Evolutionary conservation across 805 yeast genomes (phyloP).

Genomic region (Kazachstania kunashirensis): DNA sequence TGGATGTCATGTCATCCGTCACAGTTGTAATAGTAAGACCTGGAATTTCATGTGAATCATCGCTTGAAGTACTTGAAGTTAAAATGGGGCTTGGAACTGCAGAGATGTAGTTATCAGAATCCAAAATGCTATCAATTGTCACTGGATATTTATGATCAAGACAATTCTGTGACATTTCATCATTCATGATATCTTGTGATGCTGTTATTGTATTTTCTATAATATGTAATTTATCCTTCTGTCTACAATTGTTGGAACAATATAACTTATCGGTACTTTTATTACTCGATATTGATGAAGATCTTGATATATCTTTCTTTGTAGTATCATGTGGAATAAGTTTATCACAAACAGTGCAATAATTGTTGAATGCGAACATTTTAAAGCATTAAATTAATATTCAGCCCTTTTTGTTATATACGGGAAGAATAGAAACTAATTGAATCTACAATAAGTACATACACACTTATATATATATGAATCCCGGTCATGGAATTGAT

Average conservation of each 20-base stretch:
- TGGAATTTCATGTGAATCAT: not conserved
- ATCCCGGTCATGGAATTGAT: no score
- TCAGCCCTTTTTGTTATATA: no score
- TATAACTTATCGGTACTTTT: slow-evolving; percentile 12
- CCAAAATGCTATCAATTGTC: no score
- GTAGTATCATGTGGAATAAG: slow-evolving; percentile 9
- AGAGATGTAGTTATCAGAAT: not conserved
- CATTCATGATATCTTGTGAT: not conserved
- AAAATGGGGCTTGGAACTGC: not conserved
- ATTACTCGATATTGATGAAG: slow-evolving; percentile 1
- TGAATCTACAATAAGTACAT: no score
- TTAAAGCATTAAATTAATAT: no score
- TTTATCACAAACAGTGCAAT: slow-evolving; percentile 47
- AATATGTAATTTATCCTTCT: slow-evolving; percentile 9
- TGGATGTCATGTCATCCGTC: slow-evolving; percentile 3
- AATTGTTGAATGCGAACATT: slow-evolving; percentile 38
- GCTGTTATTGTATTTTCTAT: not conserved
- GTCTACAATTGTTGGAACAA: slow-evolving; percentile 21
- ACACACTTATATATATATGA: no score
- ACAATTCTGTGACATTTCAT: no score
- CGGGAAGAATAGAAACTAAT: no score
- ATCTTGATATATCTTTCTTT: not conserved
- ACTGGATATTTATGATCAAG: no score
- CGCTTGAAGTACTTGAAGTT: not conserved
- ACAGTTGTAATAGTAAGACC: slow-evolving; percentile 2